Base-by-base conservation (phyloP, 306 rosid genomes). In the Corylus avellana region DNA sequence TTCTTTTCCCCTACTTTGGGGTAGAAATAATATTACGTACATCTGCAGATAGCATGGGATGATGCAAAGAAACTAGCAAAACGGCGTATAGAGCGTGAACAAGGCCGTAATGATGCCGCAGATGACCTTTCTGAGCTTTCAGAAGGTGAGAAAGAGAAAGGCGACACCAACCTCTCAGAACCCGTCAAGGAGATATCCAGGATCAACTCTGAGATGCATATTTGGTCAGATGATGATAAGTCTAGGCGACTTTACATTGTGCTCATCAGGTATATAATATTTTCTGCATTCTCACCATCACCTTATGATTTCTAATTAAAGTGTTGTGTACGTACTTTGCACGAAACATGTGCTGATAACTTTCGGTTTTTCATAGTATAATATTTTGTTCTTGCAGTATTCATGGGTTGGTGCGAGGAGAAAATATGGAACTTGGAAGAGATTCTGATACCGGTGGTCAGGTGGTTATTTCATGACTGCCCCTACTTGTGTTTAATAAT, bases 361-460 rank as follows among this genome's bases (percentile, higher is more conserved):
- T 77, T 72, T 13, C 70, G 16, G 13, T 29, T 55, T 79, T 50
- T 59, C 57, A 74, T 69, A 22, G 17, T 69, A 22, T 7, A 49
- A 10, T 75, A 37, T 56, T 70, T 70, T 77, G 58, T 75, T 20
- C 25, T 18, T 80, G 66, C 51, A 91, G 97, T 68, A 62, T 92
- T 80, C 97, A 92, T 81, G 97, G 97, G 57, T 78, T 92, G 88
- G 84, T 92, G 42, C 90, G 97, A 74, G 97, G 95, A 63, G 95
- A 92, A 74, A 90, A 92, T 76, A 92, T 92, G 97, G 95, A 92
- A 81, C 95, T 92, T 13, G 97, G 97, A 62, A 85, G 92, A 82
- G 97, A 92, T 79, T 92, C 97, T 58, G 95, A 92, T 67, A 92
- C 97, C 0, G 97, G 97, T 63, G 97, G 97, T 14, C 97, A 92